Base-by-base conservation (phyloP, 805 yeast genomes). In the Candida lessepsii region DNA sequence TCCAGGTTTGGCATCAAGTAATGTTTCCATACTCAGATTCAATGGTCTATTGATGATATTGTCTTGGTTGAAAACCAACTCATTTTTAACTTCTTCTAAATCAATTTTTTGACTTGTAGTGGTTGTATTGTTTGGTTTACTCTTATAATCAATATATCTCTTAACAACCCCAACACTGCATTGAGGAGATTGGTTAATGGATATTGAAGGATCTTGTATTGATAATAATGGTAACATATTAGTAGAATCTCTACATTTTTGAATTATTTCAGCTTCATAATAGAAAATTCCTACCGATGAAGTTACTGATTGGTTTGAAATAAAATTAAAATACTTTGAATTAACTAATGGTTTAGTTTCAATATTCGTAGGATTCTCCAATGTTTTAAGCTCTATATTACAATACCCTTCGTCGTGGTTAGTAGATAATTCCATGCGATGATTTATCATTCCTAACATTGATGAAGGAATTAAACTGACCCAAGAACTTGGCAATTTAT, bases 401-500 rank as follows among this genome's bases (percentile, higher is more conserved):
- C 70, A 54, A 39, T 43, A 56, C 1, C 73, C 73, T 15, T 46
- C 40, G 7, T 54, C 53, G 25, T 57, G 50, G 10, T 49, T 53
- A 1, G 58, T 46, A 1, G 59, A 50, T 40, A 68, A 44, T n/a
- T 58, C 57, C 17, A 57, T 51, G 2, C 49, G 41, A 2, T 52
- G 47, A 21, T 53, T 57, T 19, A 67, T 44, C 20, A 45, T 45
- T 10, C 43, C 48, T 23, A 63, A 47, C 36, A 50, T 49, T 14
- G 54, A 49, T 11, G 47, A 54, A 4, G 63, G 53, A 9, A 62
- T 52, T n/a, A 69, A 44, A 7, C 73, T 71, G 2, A 56, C 51
- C 73, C 75, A 68, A 14, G 63, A 58, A 40, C 60, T 48, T 1
- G 73, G 73, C 26, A 68, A 54, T 0, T 61, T 54, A 39, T 63